Conservation (phyloP, 2,329 filamentous ascomycete genomes). For the Atkinsonella texensis region DNA sequence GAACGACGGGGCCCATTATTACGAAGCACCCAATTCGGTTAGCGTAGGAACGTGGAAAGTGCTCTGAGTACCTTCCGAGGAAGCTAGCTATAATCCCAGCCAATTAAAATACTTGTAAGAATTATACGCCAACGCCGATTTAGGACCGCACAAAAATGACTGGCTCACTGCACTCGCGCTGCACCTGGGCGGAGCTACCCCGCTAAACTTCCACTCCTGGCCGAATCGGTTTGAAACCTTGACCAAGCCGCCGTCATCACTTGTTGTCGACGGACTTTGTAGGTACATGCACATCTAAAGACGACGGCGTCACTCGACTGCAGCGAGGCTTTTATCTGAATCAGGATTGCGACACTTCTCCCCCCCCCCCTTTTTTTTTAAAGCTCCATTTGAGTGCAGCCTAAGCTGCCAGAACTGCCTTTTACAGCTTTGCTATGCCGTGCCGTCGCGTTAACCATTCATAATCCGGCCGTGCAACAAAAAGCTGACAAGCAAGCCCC, state of each 20-base stretch:
- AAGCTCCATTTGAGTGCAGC: neutral
- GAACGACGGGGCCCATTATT: too few species aligned
- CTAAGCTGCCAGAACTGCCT: neutral
- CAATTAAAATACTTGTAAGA: too few species aligned
- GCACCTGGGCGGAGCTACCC: constrained; percentile 4
- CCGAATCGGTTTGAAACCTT: constrained; percentile 3
- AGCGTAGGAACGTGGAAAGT: too few species aligned
- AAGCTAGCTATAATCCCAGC: too few species aligned
- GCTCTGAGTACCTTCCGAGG: too few species aligned
- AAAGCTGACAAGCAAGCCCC: neutral
- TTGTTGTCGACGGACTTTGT: neutral
- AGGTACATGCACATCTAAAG: neutral
- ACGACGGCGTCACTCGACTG: neutral
- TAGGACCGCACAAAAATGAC: neutral
- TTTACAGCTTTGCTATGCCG: neutral
- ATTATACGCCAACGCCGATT: too few species aligned
- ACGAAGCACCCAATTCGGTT: too few species aligned
- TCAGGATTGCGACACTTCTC: too few species aligned
- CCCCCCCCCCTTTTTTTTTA: too few species aligned
- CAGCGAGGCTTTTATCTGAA: too few species aligned
- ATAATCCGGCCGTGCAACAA: constrained; percentile 1
- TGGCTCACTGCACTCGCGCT: neutral
- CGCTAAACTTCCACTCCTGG: constrained; percentile 3
- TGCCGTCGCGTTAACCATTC: neutral
- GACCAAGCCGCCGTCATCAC: neutral